phyloP scores from a whole-genome alignment of 2,329 filamentous ascomycete genomes.

The Phyllosticta capitalensis region DNA sequence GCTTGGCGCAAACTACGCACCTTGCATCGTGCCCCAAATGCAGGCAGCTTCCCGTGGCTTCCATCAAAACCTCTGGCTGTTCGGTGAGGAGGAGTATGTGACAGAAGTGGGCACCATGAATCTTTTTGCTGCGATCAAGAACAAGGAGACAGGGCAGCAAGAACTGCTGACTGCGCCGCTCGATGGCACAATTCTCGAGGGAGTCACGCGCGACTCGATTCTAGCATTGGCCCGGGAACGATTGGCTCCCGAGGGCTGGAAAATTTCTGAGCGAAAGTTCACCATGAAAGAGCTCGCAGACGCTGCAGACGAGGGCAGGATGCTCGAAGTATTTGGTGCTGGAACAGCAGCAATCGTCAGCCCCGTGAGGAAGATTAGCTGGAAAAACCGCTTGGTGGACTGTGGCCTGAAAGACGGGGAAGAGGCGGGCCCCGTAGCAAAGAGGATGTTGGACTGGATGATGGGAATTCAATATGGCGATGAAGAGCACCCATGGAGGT shows the following conservation, averaged over 20 bases:
- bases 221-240: slow-evolving; percentile 77
- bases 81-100: slow-evolving; percentile 88
- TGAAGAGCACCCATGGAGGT: slow-evolving; percentile 86
- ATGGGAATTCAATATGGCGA: slow-evolving; percentile 93
- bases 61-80: slow-evolving; percentile 98
- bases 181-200: slow-evolving; percentile 92
- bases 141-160: slow-evolving; percentile 80
- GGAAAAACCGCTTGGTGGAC: slow-evolving; percentile 70
- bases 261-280: slow-evolving; percentile 78
- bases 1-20: slow-evolving; percentile 97
- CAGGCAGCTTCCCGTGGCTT: slow-evolving; percentile 84
- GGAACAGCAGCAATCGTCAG: slow-evolving; percentile 92
- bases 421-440: slow-evolving; percentile 80
- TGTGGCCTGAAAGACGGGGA: slow-evolving; percentile 73
- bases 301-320: slow-evolving; percentile 70
- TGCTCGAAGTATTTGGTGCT: slow-evolving; percentile 88
- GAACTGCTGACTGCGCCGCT: slow-evolving; percentile 92
- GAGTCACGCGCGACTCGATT: slow-evolving; percentile 87
- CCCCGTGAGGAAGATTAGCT: slow-evolving; percentile 81
- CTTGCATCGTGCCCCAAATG: slow-evolving; percentile 92
- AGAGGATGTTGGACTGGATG: slow-evolving; percentile 92
- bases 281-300: slow-evolving; percentile 80
- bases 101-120: slow-evolving; percentile 99
- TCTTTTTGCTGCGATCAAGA: slow-evolving; percentile 77
- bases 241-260: slow-evolving; percentile 79